Evolutionary conservation across 2,329 filamentous ascomycete species (phyloP).

Genomic region (Drechmeria coniospora): DNA sequence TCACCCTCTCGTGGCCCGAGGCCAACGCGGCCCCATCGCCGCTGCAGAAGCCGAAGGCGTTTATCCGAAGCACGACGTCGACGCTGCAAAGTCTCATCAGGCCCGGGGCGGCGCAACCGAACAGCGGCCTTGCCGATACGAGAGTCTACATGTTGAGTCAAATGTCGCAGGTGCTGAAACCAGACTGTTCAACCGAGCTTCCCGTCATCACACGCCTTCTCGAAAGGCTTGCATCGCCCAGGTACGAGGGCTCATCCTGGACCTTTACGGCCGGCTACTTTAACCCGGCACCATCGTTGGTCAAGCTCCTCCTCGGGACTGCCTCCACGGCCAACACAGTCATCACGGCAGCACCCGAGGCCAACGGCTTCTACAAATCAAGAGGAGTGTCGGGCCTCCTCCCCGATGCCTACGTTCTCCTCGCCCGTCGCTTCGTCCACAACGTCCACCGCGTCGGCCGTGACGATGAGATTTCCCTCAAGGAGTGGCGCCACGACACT

Average conservation of each 20-base stretch:
- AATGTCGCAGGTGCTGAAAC: conserved; percentile 68
- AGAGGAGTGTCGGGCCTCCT: conserved; percentile 79
- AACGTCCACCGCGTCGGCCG: conserved; percentile 30
- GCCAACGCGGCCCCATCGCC: conserved; percentile 64
- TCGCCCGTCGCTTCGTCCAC: conserved; percentile 67
- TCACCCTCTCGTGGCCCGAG: conserved; percentile 55
- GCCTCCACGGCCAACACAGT: conserved; percentile 59
- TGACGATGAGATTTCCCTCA: conserved; percentile 49
- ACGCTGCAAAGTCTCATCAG: conserved; percentile 53
- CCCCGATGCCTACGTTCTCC: conserved; percentile 80
- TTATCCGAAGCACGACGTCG: conserved; percentile 52
- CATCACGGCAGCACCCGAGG: conserved; percentile 81
- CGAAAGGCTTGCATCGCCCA: conserved; percentile 44
- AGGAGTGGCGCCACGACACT: conserved; percentile 76
- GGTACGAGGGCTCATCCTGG: conserved; percentile 62
- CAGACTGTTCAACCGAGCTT: conserved; percentile 76
- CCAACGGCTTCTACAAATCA: conserved; percentile 89
- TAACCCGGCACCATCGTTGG: conserved; percentile 80
- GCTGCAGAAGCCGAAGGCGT: conserved; percentile 51
- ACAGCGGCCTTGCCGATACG: conserved; percentile 35
- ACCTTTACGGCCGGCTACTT: conserved; percentile 98
- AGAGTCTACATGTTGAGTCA: conserved; percentile 77
- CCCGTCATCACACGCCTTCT: conserved; percentile 66
- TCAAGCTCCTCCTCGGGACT: conserved; percentile 61
- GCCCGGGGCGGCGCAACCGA: conserved; percentile 4